Conservation (phyloP, 2,329 filamentous ascomycete species). For the Sporothrix luriei region DNA sequence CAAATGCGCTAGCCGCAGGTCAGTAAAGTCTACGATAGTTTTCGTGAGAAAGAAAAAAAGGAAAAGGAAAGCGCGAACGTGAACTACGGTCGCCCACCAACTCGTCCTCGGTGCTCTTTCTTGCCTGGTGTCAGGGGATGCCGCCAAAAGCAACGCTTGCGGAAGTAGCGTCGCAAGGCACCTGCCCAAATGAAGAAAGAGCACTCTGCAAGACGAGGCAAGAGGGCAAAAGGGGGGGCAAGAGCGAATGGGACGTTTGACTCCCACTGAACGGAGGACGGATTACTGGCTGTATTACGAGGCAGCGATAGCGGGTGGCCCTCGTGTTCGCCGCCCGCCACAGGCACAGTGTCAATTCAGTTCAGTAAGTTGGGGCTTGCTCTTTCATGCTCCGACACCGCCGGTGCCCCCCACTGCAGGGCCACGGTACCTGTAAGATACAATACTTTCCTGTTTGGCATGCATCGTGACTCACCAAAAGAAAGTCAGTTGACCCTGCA, state of each 20-base stretch:
- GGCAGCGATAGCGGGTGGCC: background rate
- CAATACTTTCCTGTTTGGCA: background rate
- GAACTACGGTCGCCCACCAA: background rate
- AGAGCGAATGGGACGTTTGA: background rate
- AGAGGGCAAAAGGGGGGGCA: background rate
- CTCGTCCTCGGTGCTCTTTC: background rate
- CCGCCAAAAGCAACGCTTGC: slow-evolving; percentile 15
- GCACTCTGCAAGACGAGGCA: background rate
- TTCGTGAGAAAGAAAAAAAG: background rate
- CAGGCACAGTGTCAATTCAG: background rate
- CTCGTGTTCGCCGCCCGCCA: slow-evolving; percentile 8
- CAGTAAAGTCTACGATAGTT: slow-evolving; percentile 7
- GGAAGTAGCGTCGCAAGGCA: slow-evolving; percentile 18
- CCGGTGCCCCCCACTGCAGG: slow-evolving; percentile 3
- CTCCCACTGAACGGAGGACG: background rate
- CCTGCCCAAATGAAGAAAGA: slow-evolving; percentile 2
- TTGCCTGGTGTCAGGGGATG: slow-evolving; percentile 10
- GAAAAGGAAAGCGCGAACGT: background rate
- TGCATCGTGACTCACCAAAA: slow-evolving; percentile 26
- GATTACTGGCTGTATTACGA: background rate
- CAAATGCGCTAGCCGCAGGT: slow-evolving; percentile 5
- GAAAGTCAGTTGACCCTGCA: slow-evolving; percentile 18
- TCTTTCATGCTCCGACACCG: slow-evolving; percentile 20
- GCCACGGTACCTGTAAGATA: no score
- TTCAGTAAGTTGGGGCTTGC: slow-evolving; percentile 19